phyloP scores from a whole-genome alignment of 768 basidiomycete genomes.

The Suillus bovinus region DNA sequence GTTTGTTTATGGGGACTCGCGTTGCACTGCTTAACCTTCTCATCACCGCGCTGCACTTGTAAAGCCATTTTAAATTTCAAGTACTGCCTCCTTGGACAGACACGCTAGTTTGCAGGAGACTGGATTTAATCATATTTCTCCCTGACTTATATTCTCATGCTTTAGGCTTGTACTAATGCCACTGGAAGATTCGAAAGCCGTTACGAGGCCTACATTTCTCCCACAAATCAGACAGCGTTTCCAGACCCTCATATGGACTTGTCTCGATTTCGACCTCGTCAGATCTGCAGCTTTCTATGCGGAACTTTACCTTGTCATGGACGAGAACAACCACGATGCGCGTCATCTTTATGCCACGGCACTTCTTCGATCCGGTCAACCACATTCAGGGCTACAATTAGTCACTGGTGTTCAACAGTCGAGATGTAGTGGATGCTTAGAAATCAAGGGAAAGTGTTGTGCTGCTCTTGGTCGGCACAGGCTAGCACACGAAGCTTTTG shows the following conservation, averaged over 20 bases:
- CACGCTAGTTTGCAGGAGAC: slow-evolving; percentile 4
- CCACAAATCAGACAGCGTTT: slow-evolving; percentile 69
- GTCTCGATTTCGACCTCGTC: slow-evolving; percentile 77
- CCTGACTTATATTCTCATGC: slow-evolving; percentile 29
- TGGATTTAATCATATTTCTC: slow-evolving; percentile 17
- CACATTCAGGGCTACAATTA: slow-evolving; percentile 72
- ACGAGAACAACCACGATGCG: slow-evolving; percentile 73
- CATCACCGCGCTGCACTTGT: slow-evolving; percentile 22
- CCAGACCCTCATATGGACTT: slow-evolving; percentile 76
- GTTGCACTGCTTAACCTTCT: slow-evolving; percentile 15
- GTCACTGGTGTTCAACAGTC: slow-evolving; percentile 63
- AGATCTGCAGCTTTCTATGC: slow-evolving; percentile 88
- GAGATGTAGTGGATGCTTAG: slow-evolving; percentile 72
- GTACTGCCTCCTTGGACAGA: slow-evolving; percentile 13
- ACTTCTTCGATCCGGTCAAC: slow-evolving; percentile 67
- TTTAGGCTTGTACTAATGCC: slow-evolving; percentile 50
- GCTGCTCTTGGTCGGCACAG: slow-evolving; percentile 70
- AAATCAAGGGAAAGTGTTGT: slow-evolving; percentile 79
- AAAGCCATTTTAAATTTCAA: slow-evolving; percentile 1
- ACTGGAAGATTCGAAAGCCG: slow-evolving; percentile 44
- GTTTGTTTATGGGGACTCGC: slow-evolving; percentile 23
- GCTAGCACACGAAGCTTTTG: slow-evolving; percentile 73
- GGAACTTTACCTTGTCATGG: slow-evolving; percentile 77
- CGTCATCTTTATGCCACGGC: slow-evolving; percentile 83
- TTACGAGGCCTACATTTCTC: slow-evolving; percentile 40